Base-by-base conservation (phyloP, 2,329 filamentous ascomycete genomes). In the Tolypocladium inflatum region DNA sequence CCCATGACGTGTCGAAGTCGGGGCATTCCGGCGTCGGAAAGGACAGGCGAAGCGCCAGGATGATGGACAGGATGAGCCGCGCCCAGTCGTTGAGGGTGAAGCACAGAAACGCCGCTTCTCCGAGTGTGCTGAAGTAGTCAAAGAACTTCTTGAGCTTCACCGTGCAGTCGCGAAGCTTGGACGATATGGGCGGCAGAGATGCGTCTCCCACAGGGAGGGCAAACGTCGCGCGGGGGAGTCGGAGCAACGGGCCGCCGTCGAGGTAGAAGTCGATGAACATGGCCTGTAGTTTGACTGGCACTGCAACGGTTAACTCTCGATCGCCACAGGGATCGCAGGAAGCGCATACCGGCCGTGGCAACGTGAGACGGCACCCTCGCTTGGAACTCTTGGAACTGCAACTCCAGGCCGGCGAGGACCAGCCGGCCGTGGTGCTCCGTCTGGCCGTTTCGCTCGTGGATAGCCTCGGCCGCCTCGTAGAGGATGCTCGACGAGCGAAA, bases 361-460 rank as follows among this genome's bases (percentile, higher is more conserved):
- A 78, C 59, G 10, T 69, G 63, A 1, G 63, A 61, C 0, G 74
- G 65, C 55, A 81, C 75, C 2, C 59, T 60, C 7, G 64, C 60
- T 45, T 74, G 70, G 62, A 76, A 73, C 43, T 80, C 75, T n/a
- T 64, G 62, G 10, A 78, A 65, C 61, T 81, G 78, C 3, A 74
- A 65, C 58, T 80, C 77, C 35, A 82, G 71, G 0, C 80, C 79
- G 2, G 74, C 68, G n/a, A 78, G 64, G 59, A 81, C 70, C 21
- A 82, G 70, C 3, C 70, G 67, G 23, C 68, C 70, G 51, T 80
- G 76, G 58, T 78, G 72, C 42, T 74, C 68, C 7, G 63, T 65
- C 50, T 68, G 67, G 41, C 64, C 58, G 45, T 67, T 62, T 10
- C 59, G 59, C n/a, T 66, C 62, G 35, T 67, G 63, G 6, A 70